Base-by-base conservation (phyloP, 805 yeast species). In the Scheffersomyces coipomensis region DNA sequence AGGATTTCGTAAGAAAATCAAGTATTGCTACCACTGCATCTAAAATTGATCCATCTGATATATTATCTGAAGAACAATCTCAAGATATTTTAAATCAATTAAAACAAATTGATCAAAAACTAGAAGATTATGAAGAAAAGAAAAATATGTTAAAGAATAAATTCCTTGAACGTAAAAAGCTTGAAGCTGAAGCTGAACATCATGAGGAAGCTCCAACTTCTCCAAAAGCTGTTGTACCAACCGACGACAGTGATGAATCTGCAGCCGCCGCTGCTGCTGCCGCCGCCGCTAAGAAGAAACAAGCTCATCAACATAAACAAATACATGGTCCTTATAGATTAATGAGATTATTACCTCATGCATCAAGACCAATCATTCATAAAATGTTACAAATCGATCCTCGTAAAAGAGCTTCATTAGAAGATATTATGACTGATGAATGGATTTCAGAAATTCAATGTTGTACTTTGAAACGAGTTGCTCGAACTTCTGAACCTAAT, bases 311-410 rank as follows among this genome's bases (percentile, higher is more conserved):
- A 22, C 74, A 68, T 50, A 78, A 77, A 49, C 82, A 80, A 45
- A 79, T 85, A 18, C 89, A 85, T 52, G 95, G 95, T 5, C 91
- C 93, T 9, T 86, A 86, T 62, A 71, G 95, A 56, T 66, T 86
- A 47, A 78, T 86, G 83, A 76, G 95, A 62, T 65, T 86, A 36
- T 63, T 86, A 26, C 95, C 95, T 4, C 95, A 86, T 58, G 89
- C 91, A 6, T 69, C 93, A 12, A 75, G 95, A 60, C 93, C 91
- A 10, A 68, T 86, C 9, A 69, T 86, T 22, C 81, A 85, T 18
- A 71, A 64, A 42, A 84, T 86, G 81, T 62, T 86, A 19, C 71
- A 71, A 37, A 68, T 83, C 12, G 87, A 85, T 47, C 81, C 85
- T 9, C 40, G 42, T 1, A 66, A 73, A 42, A 73, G 95, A 52